These are phyloP conservation scores for Trametes villosa DNA, from an alignment of 768 basidiomycete genomes.

Conservation along the genomic window DNA sequence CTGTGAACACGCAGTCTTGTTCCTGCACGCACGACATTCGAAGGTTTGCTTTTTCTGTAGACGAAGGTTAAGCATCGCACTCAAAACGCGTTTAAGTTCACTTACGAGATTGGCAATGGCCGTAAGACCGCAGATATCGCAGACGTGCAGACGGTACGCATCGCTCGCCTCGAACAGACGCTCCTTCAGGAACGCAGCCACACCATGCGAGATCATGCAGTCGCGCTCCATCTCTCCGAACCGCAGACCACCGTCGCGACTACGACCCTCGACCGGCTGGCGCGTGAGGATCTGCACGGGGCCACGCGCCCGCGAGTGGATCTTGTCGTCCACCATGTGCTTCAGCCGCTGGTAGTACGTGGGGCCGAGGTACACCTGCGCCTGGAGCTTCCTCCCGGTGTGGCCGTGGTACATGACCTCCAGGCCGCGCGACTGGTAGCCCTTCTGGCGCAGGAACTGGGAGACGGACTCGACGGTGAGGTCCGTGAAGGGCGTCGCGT, in stretches of 20 bases:
- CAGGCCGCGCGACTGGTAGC: slow-evolving; percentile 95
- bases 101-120: slow-evolving; percentile 94
- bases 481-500: slow-evolving; percentile 98
- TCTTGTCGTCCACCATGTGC: slow-evolving; percentile 99
- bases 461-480: slow-evolving; percentile 99
- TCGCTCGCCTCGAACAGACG: slow-evolving; percentile 93
- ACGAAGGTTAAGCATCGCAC: slow-evolving; percentile 3
- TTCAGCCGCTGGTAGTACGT: slow-evolving; percentile 99
- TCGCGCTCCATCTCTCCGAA: slow-evolving; percentile 99
- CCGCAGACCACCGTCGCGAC: slow-evolving; percentile 96
- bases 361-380: slow-evolving; percentile 97
- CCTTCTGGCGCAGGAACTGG: slow-evolving; percentile 81
- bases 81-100: slow-evolving; percentile 20
- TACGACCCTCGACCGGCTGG: slow-evolving; percentile 98
- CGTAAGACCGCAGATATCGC: slow-evolving; percentile 95
- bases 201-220: slow-evolving; percentile 99
- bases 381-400: slow-evolving; percentile 96
- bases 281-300: slow-evolving; percentile 97
- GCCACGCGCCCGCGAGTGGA: slow-evolving; percentile 95
- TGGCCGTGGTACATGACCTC: slow-evolving; percentile 99
- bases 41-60: slow-evolving; percentile 95
- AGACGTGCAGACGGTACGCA: slow-evolving; percentile 93
- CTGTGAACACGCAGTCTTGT: slow-evolving; percentile 93
- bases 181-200: slow-evolving; percentile 97
- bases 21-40: slow-evolving; percentile 97